Evolutionary conservation across 768 basidiomycete genomes (phyloP).

Genomic region (Cubamyces sp.): DNA sequence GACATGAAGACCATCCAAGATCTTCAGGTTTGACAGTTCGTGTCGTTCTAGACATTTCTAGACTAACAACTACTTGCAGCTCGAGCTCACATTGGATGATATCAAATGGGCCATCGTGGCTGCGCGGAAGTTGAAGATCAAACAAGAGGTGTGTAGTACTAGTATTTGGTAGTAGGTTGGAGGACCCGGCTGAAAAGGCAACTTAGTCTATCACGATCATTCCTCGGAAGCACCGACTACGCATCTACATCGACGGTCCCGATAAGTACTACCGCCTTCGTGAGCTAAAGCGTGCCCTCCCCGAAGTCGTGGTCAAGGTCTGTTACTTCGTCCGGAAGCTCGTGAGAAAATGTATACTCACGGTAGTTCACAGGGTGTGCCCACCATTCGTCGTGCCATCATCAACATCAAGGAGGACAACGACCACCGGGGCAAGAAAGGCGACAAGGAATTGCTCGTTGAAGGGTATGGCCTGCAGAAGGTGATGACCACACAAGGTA

Average conservation of each 20-base stretch:
- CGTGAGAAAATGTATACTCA: background rate
- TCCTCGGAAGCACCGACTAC: conserved; percentile 70
- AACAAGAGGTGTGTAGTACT: conserved; percentile 63
- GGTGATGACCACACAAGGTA: conserved; percentile 97
- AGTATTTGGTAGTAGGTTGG: too few relatives aligned
- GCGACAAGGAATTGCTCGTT: conserved; percentile 89
- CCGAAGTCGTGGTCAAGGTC: conserved; percentile 91
- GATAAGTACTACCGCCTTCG: conserved; percentile 86
- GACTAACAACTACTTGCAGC: conserved; percentile 44
- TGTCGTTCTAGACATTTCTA: background rate
- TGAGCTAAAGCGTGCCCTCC: conserved; percentile 81
- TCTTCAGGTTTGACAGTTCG: conserved; percentile 63
- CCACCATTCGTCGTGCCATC: conserved; percentile 87
- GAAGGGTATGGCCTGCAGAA: conserved; percentile 97
- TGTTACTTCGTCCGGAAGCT: background rate
- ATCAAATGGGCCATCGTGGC: conserved; percentile 90
- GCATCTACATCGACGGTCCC: conserved; percentile 76
- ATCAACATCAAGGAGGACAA: conserved; percentile 95
- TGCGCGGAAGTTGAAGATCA: conserved; percentile 90
- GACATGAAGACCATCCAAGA: conserved; percentile 88
- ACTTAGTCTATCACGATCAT: conserved; percentile 74
- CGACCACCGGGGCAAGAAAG: conserved; percentile 77
- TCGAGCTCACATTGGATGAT: conserved; percentile 91
- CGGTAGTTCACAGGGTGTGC: conserved; percentile 65
- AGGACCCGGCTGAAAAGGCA: background rate